Base-by-base conservation (phyloP, 352 stramenopile species). In the Thraustotheca clavata region DNA sequence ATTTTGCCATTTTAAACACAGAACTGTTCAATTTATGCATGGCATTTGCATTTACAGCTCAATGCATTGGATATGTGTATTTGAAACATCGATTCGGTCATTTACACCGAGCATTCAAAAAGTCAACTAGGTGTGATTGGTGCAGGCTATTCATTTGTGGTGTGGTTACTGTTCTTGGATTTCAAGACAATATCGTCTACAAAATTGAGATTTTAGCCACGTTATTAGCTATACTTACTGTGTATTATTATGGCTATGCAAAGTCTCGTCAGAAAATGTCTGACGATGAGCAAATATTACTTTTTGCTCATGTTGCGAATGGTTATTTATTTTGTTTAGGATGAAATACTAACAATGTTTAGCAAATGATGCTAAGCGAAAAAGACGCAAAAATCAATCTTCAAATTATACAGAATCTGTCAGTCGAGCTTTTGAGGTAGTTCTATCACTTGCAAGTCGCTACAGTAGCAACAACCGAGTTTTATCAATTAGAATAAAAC, bases 61-160 rank as follows among this genome's bases (percentile, higher is more conserved):
- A 76, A 60, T 76, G 71, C 32, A 60, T 73, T 33, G 71, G 69
- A 1, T 76, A 76, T 60, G 70, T 76, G 29, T 68, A 60, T 4
- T 50, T 76, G 35, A 67, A 68, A 34, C 35, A 43, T 1, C 57
- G 63, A 27, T 76, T 70, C 22, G 65, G 55, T 0, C 50, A 24
- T 22, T 38, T 73, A 3, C 48, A 59, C 18, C 40, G 66, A 22
- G 50, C 57, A 49, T 75, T 71, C 66, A 32, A 59, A n/a, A 7
- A 71, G 52, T 31, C 71, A 69, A 20, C 69, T 77, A 26, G 71
- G 69, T 9, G 66, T 74, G 26, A 33, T 16, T 38, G 71, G 71
- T 9, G 69, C 68, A 22, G 24, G 69, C 5, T 75, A 71, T 57
- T 68, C 69, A 60, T 32, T 73, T 16, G 8, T 60, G 8, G 63